Percentiles rank a stretch among this genome's conserved stretches.
Evolutionary conservation across 169 alveolate species (phyloP).

Genomic region (Babesia ovata): DNA sequence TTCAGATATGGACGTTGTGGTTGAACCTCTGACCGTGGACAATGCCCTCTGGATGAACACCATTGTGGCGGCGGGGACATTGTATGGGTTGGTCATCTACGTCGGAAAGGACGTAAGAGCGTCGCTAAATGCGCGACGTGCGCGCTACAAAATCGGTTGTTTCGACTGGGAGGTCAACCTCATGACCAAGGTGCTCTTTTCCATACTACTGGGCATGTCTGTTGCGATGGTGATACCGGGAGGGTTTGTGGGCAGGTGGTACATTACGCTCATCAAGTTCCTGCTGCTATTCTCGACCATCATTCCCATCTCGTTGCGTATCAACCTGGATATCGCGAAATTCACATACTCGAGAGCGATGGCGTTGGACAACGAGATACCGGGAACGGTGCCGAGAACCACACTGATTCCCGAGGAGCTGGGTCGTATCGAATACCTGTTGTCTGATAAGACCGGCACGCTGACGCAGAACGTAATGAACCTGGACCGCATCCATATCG

Average conservation of each 20-base stretch:
- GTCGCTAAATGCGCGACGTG: constrained; percentile 78
- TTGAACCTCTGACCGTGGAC: constrained; percentile 79
- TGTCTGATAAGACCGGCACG: constrained; percentile 99
- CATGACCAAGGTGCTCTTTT: constrained; percentile 85
- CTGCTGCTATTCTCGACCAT: constrained; percentile 92
- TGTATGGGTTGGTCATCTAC: constrained; percentile 90
- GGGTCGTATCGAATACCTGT: constrained; percentile 93
- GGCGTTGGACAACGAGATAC: constrained; percentile 88
- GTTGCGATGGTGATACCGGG: constrained; percentile 49
- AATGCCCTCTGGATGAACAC: constrained; percentile 95
- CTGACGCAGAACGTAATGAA: constrained; percentile 96
- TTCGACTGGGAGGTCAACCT: constrained; percentile 88
- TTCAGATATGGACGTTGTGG: constrained; percentile 10
- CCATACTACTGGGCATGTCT: constrained; percentile 72
- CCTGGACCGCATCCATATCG: constrained; percentile 76
- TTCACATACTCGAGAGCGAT: constrained; percentile 86
- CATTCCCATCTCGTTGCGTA: constrained; percentile 96
- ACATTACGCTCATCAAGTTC: constrained; percentile 82
- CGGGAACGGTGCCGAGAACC: constrained; percentile 91
- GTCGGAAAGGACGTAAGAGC: constrained; percentile 91
- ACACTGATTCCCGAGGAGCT: constrained; percentile 91
- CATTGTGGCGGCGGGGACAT: constrained; percentile 92
- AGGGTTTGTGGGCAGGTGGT: constrained; percentile 65
- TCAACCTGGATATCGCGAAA: constrained; percentile 96
- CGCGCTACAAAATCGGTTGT: constrained; percentile 89